Conservation (phyloP, 805 yeast species). For the Maudiozyma pseudohumilis region DNA sequence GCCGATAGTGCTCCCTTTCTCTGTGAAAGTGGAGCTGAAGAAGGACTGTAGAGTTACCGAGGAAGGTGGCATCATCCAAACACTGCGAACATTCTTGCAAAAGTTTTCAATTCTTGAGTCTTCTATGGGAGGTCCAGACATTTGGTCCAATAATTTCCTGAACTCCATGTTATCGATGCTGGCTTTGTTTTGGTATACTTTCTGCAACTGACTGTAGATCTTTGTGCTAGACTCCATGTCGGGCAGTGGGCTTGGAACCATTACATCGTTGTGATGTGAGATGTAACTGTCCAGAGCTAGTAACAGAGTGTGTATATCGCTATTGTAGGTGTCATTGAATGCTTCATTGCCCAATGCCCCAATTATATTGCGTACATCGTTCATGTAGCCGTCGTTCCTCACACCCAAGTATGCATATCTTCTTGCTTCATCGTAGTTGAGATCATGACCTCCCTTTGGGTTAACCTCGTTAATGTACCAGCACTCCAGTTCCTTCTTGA, state of each 20-base stretch:
- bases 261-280: conserved; percentile 23
- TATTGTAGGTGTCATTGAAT: conserved; percentile 5
- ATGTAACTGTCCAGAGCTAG: conserved; percentile 4
- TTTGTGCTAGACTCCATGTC: conserved; percentile 80
- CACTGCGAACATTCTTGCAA: conserved; percentile 12
- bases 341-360: conserved; percentile 7
- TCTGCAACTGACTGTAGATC: conserved; percentile 48
- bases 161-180: conserved; percentile 36
- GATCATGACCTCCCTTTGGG: conserved; percentile 27
- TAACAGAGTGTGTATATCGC: conserved; percentile 4
- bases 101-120: neutral
- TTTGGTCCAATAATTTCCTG: conserved; percentile 22
- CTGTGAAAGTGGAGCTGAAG: no score
- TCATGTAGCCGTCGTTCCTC: neutral
- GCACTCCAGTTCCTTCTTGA: neutral
- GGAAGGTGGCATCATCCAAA: no score
- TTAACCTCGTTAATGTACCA: conserved; percentile 20
- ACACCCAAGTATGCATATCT: conserved; percentile 36
- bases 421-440: conserved; percentile 44
- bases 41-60: no score
- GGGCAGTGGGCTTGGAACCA: conserved; percentile 66
- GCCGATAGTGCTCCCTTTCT: no score
- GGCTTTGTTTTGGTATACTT: conserved; percentile 50
- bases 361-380: conserved; percentile 14
- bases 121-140: neutral